Evolutionary conservation across 371 early-diverging fungal species (phyloP).

Genomic region (Saksenaea vasiformis): DNA sequence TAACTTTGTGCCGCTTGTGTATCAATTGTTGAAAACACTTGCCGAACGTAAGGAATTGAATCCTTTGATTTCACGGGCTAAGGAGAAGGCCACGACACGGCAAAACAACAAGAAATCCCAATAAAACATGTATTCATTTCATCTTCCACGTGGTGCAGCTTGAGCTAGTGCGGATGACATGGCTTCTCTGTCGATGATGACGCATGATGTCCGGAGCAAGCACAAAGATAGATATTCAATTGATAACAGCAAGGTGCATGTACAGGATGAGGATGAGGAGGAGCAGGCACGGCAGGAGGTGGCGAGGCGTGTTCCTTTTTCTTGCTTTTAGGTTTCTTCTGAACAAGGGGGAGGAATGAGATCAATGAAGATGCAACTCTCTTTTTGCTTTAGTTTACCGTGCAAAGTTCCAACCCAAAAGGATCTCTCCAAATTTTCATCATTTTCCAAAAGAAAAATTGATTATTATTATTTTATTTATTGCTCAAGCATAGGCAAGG

Average conservation of each 20-base stretch:
- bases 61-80: slow-evolving; percentile 54
- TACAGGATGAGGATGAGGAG: no score
- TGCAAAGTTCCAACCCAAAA: background rate
- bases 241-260: no score
- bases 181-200: background rate
- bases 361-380: background rate
- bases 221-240: no score
- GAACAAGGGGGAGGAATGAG: background rate
- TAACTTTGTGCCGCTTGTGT: slow-evolving; percentile 82
- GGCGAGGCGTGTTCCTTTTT: no score
- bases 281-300: no score
- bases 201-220: no score
- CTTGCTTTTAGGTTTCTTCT: no score
- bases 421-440: background rate
- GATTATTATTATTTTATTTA: no score
- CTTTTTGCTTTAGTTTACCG: background rate
- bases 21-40: slow-evolving; percentile 65
- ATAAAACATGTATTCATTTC: background rate
- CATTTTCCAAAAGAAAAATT: no score
- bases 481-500: no score
- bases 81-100: slow-evolving; percentile 39
- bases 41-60: slow-evolving; percentile 64
- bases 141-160: background rate
- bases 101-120: slow-evolving; percentile 12
- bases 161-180: background rate